Evolutionary conservation across 768 basidiomycete species (phyloP), one percentile per base, ranked within the genome.

Genomic region (Neoboletus magnificus): DNA sequence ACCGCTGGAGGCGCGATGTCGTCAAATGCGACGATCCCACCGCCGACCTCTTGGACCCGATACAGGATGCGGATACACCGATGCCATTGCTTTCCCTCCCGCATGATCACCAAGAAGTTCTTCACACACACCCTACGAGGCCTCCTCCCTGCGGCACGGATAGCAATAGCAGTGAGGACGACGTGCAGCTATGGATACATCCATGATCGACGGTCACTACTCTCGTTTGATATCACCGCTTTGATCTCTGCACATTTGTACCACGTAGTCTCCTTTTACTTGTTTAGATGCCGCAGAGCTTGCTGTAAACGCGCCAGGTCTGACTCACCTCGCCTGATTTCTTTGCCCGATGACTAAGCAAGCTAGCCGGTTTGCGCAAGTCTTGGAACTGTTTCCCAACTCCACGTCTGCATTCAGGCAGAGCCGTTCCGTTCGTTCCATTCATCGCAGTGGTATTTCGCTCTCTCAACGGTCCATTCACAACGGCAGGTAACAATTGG

Each of bases 1-100:
- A 66, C 47, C 59, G 44, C 20, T 66, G 65, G 65, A 66, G 65
- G 52, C 62, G 42, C 36, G 48, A 58, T 43, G 54, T 66, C 18
- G 50, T 57, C 30, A 37, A 58, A 30, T 50, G 51, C 27, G 45
- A 25, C 20, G 48, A 45, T n/a, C 45, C 10, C 40, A 36, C 29
- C 18, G 33, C 45, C 6, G 58, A 46, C 22, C 64, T 62, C 39
- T 41, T 66, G 40, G 64, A 63, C 16, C 54, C 56, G 43, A 52
- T 60, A 20, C 61, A 66, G 5, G 64, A 60, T 22, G 25, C 33
- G 25, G 64, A 55, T 5, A n/a, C 48, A 5, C 45, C 54, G 0
- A 11, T 58, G 11, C 40, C 61, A 4, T 25, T 66, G 2, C 56
- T 62, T 13, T 60, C 61, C 16, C 23, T 60, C 40, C 59, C 63